These are phyloP conservation scores for Conringia planisiliqua DNA, from an alignment of 345 rosid genomes.

Conservation along the genomic window DNA sequence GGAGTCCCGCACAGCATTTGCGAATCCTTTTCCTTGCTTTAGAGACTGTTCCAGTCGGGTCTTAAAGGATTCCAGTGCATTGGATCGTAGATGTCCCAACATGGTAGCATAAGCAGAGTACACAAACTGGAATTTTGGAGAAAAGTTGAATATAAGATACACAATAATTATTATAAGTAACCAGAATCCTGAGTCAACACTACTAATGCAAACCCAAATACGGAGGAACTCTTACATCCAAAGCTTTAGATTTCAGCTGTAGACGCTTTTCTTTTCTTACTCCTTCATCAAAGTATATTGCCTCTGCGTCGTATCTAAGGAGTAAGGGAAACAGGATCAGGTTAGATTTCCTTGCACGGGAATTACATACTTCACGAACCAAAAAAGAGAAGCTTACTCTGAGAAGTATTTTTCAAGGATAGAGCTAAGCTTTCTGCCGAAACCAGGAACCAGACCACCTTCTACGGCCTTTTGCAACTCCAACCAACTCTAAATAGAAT, in stretches of 20 bases:
- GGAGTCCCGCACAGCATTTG: constrained; percentile 52
- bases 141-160: constrained; percentile 5
- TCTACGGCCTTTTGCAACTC: constrained; percentile 59
- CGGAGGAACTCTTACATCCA: constrained; percentile 49
- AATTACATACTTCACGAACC: background rate
- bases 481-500: constrained; percentile 56
- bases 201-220: background rate
- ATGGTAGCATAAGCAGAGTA: constrained; percentile 48
- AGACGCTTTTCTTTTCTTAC: constrained; percentile 59
- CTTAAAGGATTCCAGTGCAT: constrained; percentile 52
- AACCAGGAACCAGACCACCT: constrained; percentile 52
- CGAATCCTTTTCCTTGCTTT: constrained; percentile 56
- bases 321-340: constrained; percentile 18
- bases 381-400: constrained; percentile 45
- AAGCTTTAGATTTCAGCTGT: constrained; percentile 54
- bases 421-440: constrained; percentile 68
- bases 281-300: constrained; percentile 69
- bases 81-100: constrained; percentile 58
- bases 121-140: constrained; percentile 43
- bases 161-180: background rate
- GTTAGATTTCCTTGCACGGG: background rate
- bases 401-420: constrained; percentile 53
- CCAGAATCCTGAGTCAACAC: background rate
- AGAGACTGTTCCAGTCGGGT: constrained; percentile 46
- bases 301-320: constrained; percentile 60